Conservation (phyloP, 2,329 filamentous ascomycete genomes). For the Fusarium fujikuroi region DNA sequence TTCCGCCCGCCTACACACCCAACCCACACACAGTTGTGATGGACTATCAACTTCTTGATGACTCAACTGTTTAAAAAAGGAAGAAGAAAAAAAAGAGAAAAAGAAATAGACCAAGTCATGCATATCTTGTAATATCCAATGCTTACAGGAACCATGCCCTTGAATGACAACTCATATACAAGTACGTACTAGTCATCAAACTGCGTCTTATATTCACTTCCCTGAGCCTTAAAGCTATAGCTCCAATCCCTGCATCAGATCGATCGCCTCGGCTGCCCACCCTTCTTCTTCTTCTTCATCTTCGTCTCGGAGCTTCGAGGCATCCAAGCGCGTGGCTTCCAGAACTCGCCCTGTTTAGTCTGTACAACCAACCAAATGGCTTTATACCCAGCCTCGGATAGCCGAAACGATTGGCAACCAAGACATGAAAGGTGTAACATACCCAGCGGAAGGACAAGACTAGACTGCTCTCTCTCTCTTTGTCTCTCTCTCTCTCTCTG, state of each 20-base stretch:
- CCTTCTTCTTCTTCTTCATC: not conserved
- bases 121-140: not conserved
- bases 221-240: not conserved
- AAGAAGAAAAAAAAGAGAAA: not conserved
- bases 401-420: constrained; percentile 12
- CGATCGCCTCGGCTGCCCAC: constrained; percentile 22
- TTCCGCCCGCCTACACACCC: not conserved
- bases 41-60: not conserved
- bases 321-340: constrained; percentile 8
- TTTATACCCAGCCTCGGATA: not conserved
- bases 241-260: constrained; percentile 12
- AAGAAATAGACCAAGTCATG: not conserved
- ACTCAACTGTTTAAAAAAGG: not conserved
- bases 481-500: not conserved
- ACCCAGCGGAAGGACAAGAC: not conserved
- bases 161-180: constrained; percentile 8
- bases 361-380: not conserved
- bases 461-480: not conserved
- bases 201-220: constrained; percentile 3
- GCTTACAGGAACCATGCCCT: not conserved
- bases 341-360: constrained; percentile 17
- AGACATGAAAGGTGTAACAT: not conserved
- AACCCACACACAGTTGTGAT: not conserved
- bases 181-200: not conserved
- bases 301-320: constrained; percentile 1